Percentiles rank a stretch among this genome's conserved stretches.
phyloP scores from a whole-genome alignment of 352 stramenopile species.

The Phytophthora idaei region DNA sequence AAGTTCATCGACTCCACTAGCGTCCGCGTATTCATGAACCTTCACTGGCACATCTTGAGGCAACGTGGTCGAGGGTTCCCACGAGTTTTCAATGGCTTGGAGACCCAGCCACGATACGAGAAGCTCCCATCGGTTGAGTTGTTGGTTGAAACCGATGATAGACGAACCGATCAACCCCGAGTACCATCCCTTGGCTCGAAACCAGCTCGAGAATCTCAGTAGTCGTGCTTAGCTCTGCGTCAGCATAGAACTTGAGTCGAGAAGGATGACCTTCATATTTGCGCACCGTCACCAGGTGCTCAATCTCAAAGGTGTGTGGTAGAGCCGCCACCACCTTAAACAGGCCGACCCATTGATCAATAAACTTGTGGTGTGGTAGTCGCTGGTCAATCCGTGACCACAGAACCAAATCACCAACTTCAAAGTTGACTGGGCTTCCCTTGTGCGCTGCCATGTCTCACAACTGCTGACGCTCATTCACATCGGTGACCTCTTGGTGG shows the following conservation, averaged over 20 bases:
- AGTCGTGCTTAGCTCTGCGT: too few species aligned
- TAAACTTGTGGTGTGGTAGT: not conserved
- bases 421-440: constrained; percentile 1
- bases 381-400: constrained; percentile 11
- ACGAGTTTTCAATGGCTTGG: not conserved
- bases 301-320: too few species aligned
- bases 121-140: not conserved
- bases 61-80: not conserved
- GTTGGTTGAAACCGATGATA: not conserved
- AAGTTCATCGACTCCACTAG: not conserved
- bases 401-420: constrained; percentile 11
- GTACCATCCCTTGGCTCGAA: constrained; percentile 6
- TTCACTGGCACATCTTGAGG: not conserved
- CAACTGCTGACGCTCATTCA: too few species aligned
- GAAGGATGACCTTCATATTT: too few species aligned
- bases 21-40: not conserved
- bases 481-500: too few species aligned
- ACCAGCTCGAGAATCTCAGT: not conserved
- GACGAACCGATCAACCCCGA: not conserved
- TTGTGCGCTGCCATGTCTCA: not conserved
- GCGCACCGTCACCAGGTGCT: too few species aligned
- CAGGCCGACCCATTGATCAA: not conserved
- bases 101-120: not conserved
- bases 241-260: too few species aligned
- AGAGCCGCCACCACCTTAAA: too few species aligned